A percentile compares a stretch with the other conserved stretches of the same genome.
These are phyloP conservation scores for Xylaria sp. DNA, from an alignment of 2,329 filamentous ascomycete species.

Conservation along the genomic window DNA sequence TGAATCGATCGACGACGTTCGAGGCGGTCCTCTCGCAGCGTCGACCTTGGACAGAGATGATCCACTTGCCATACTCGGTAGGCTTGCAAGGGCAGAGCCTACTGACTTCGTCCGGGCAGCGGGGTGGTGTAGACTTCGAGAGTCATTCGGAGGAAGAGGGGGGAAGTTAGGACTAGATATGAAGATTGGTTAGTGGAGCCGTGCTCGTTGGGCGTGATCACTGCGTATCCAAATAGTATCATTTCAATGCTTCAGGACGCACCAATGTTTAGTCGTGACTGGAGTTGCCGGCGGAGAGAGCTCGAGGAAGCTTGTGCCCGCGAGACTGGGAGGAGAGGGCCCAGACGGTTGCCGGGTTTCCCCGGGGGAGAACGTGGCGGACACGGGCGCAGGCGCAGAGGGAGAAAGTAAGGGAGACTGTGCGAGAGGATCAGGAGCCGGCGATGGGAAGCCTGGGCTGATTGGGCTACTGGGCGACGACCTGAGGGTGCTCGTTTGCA, in stretches of 20 bases:
- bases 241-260: conserved; percentile 19
- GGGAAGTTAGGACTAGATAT: conserved; percentile 46
- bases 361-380: conserved; percentile 13
- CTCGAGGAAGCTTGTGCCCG: conserved; percentile 36
- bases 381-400: conserved; percentile 26
- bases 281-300: conserved; percentile 36
- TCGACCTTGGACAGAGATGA: conserved; percentile 56
- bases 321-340: conserved; percentile 19
- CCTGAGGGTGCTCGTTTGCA: conserved; percentile 56
- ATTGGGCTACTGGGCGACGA: conserved; percentile 57
- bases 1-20: conserved; percentile 92
- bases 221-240: conserved; percentile 11
- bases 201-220: neutral
- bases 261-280: conserved; percentile 30
- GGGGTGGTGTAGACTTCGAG: conserved; percentile 58
- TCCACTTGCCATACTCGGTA: conserved; percentile 61
- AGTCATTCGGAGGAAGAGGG: conserved; percentile 60
- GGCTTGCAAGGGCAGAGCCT: conserved; percentile 54
- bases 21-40: conserved; percentile 59
- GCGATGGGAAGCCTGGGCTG: conserved; percentile 51
- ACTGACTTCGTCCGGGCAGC: conserved; percentile 57
- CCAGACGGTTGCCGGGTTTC: conserved; percentile 22
- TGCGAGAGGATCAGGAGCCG: conserved; percentile 42
- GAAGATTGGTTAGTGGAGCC: conserved; percentile 26
- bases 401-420: conserved; percentile 47